Base-by-base conservation (phyloP, 169 alveolate species). In the Babesia bigemina region DNA sequence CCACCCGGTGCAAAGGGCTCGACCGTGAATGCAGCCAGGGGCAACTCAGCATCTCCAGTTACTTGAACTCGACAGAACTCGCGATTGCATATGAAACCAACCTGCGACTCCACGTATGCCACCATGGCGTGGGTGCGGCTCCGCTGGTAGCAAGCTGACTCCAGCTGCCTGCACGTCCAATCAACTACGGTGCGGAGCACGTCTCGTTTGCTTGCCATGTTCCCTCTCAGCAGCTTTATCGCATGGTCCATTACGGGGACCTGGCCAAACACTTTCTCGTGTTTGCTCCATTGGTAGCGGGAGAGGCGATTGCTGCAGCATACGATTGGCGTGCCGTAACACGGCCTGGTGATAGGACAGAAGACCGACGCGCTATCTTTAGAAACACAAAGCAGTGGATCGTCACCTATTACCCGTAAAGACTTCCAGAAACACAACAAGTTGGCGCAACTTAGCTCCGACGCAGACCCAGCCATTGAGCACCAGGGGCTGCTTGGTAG, bases 201-300 rank as follows among this genome's bases (percentile, higher is more conserved):
- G 3, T 67, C 36, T 4, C 56, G 33, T 16, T 29, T 26, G 44
- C n/a, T 55, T 4, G 57, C 14, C 45, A 67, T 10, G 44, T 67
- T 67, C 39, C 29, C 33, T 13, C 36, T 7, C 57, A 67, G 52
- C 26, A 33, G 36, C 57, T 67, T 67, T 24, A 67, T 42, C 26
- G 16, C 3, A 22, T 52, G 67, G 56, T 67, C 76, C 76, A 67
- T 67, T 16, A 67, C 65, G 0, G 76, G 76, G 2, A 22, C 22
- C 21, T 0, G 24, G 8, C 28, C 21, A 33, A 33, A 67, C 39
- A 50, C 76, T 24, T 67, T 67, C 21, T 52, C 55, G 42, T 67
- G 65, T 3, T 49, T 13, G 44, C 76, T 52, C 76, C 76, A 67
- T 8, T 24, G 55, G 56, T 67, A 67, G 21, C 28, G 26, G 59